These are phyloP conservation scores for Cladosporium austrohemisphaericum DNA, from an alignment of 2,329 filamentous ascomycete species.

Conservation along the genomic window DNA sequence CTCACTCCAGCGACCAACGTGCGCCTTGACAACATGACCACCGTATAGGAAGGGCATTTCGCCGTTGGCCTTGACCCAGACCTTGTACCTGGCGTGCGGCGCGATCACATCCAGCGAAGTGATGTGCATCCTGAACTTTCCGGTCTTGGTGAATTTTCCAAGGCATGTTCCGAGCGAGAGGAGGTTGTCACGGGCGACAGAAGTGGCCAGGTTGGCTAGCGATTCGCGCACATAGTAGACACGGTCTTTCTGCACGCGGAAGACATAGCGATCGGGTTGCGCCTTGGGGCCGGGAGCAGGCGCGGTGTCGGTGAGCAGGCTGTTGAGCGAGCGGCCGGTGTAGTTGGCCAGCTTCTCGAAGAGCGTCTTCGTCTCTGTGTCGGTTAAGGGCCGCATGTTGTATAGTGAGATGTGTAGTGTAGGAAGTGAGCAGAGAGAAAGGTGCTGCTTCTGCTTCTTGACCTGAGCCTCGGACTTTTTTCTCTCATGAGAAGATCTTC, in stretches of 20 bases:
- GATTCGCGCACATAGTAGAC: slow-evolving; percentile 91
- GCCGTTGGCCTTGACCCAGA: slow-evolving; percentile 94
- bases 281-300: slow-evolving; percentile 53
- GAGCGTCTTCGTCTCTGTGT: slow-evolving; percentile 72
- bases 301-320: slow-evolving; percentile 54
- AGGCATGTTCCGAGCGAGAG: slow-evolving; percentile 86
- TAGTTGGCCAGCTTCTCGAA: slow-evolving; percentile 94
- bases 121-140: slow-evolving; percentile 92
- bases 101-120: slow-evolving; percentile 87
- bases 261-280: slow-evolving; percentile 69
- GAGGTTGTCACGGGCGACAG: slow-evolving; percentile 74
- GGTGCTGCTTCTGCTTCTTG: slow-evolving; percentile 29
- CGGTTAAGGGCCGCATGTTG: slow-evolving; percentile 75
- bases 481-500: not conserved
- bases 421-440: no score
- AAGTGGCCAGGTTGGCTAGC: slow-evolving; percentile 86
- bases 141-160: slow-evolving; percentile 93
- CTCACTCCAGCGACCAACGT: slow-evolving; percentile 79
- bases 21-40: slow-evolving; percentile 79
- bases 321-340: slow-evolving; percentile 79
- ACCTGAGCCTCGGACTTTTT: slow-evolving; percentile 9
- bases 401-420: not conserved
- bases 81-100: slow-evolving; percentile 89
- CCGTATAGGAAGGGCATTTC: slow-evolving; percentile 98
- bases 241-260: slow-evolving; percentile 74